Conservation (phyloP, 202 grass and related monocot species). For the Panicum hallii region DNA sequence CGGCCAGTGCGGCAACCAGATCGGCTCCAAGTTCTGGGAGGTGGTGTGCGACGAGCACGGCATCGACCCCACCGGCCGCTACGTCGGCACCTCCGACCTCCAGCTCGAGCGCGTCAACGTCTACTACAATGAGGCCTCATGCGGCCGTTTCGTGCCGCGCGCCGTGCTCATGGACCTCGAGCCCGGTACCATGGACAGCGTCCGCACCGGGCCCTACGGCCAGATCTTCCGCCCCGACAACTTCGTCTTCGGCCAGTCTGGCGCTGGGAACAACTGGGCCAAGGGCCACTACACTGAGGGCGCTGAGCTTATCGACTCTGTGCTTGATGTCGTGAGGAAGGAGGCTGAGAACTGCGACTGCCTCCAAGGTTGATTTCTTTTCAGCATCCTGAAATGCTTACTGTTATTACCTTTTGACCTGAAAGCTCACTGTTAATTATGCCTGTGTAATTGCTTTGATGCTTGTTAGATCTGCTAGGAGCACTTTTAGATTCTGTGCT, state of each 20-base stretch:
- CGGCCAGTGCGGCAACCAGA: conserved; percentile 89
- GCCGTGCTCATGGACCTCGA: conserved; percentile 96
- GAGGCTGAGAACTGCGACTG: conserved; percentile 97
- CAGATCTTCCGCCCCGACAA: conserved; percentile 95
- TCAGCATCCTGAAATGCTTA: neutral
- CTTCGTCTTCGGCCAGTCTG: conserved; percentile 90
- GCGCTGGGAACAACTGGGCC: conserved; percentile 93
- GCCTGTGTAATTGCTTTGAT: neutral
- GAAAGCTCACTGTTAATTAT: conserved; percentile 24
- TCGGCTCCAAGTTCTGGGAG: conserved; percentile 91
- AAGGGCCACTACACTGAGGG: conserved; percentile 97
- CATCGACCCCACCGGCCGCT: conserved; percentile 82
- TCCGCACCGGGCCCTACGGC: conserved; percentile 78
- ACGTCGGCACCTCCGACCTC: conserved; percentile 82
- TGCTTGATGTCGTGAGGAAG: conserved; percentile 89
- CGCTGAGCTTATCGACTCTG: conserved; percentile 87
- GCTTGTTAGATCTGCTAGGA: neutral
- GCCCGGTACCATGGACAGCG: conserved; percentile 94
- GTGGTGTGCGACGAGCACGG: conserved; percentile 86
- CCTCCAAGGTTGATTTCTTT: conserved; percentile 71
- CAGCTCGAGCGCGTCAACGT: conserved; percentile 92
- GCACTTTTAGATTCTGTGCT: conserved; percentile 5
- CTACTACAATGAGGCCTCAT: conserved; percentile 95
- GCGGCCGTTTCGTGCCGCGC: conserved; percentile 85
- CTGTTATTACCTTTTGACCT: conserved; percentile 6